These are phyloP conservation scores for Metschnikowia similis DNA, from an alignment of 805 yeast species.

Conservation along the genomic window DNA sequence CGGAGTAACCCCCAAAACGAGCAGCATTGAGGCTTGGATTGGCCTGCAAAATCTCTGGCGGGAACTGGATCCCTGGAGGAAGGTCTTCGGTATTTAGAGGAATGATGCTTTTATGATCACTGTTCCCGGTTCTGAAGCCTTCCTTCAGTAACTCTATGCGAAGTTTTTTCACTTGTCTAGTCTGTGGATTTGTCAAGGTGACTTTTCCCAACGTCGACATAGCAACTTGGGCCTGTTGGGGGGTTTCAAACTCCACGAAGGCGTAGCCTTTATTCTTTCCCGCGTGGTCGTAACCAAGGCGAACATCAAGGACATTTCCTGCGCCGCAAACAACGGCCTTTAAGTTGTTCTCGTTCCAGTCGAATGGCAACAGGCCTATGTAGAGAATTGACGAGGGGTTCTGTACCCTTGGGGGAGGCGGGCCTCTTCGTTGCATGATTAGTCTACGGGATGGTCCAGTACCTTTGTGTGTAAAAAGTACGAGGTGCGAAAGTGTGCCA, in stretches of 20 bases:
- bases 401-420: constrained; percentile 1
- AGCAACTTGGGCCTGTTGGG: constrained; percentile 52
- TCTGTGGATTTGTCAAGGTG: constrained; percentile 25
- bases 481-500: background rate
- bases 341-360: constrained; percentile 64
- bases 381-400: constrained; percentile 45
- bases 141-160: constrained; percentile 61
- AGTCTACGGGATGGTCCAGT: background rate
- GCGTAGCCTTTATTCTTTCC: constrained; percentile 65
- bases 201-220: constrained; percentile 41
- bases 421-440: constrained; percentile 9
- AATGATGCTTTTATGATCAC: constrained; percentile 39
- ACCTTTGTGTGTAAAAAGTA: background rate
- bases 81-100: constrained; percentile 42
- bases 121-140: constrained; percentile 35
- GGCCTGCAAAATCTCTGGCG: constrained; percentile 38
- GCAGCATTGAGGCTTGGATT: constrained; percentile 1
- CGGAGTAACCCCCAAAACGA: constrained; percentile 2
- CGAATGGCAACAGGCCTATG: constrained; percentile 62
- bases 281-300: constrained; percentile 55
- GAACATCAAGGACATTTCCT: constrained; percentile 65
- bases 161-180: constrained; percentile 35
- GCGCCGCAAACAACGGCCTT: constrained; percentile 65
- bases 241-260: constrained; percentile 53
- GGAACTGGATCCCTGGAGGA: constrained; percentile 57